phyloP scores from a whole-genome alignment of 768 basidiomycete species.

The Astraeus odoratus region DNA sequence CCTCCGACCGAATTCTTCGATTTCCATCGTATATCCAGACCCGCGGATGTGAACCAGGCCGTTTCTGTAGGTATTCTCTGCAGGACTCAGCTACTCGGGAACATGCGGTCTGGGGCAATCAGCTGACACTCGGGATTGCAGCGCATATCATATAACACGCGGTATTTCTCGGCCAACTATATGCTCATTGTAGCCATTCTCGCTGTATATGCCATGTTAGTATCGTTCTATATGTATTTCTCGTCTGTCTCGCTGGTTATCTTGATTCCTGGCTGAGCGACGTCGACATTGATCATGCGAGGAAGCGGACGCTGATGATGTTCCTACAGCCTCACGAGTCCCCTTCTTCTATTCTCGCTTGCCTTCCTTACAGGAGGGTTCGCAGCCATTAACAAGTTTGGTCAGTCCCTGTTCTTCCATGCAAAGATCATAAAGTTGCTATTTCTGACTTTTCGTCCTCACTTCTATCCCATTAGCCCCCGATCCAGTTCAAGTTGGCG shows the following conservation, averaged over 20 bases:
- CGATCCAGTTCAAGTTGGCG: constrained; percentile 79
- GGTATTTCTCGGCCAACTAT: constrained; percentile 91
- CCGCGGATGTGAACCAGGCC: constrained; percentile 73
- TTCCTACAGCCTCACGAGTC: constrained; percentile 65
- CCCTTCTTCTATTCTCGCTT: constrained; percentile 74
- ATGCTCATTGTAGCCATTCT: constrained; percentile 67
- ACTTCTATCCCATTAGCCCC: constrained; percentile 43
- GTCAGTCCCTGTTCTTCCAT: constrained; percentile 36
- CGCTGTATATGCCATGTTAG: constrained; percentile 83
- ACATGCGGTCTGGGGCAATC: background rate
- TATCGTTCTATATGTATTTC: constrained; percentile 2
- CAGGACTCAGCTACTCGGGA: background rate
- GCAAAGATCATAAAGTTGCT: background rate
- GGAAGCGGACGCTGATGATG: background rate
- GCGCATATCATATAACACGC: constrained; percentile 94
- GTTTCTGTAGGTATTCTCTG: constrained; percentile 48
- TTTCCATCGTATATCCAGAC: constrained; percentile 73
- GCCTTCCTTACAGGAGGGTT: constrained; percentile 91
- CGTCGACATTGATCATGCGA: background rate
- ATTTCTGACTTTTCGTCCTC: background rate
- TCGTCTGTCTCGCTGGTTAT: background rate
- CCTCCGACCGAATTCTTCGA: constrained; percentile 79
- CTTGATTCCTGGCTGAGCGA: too few species aligned
- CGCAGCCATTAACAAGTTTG: constrained; percentile 80
- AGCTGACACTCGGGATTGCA: constrained; percentile 20